Conservation (phyloP, 371 early-diverging fungal genomes). For the Saksenaea vasiformis region DNA sequence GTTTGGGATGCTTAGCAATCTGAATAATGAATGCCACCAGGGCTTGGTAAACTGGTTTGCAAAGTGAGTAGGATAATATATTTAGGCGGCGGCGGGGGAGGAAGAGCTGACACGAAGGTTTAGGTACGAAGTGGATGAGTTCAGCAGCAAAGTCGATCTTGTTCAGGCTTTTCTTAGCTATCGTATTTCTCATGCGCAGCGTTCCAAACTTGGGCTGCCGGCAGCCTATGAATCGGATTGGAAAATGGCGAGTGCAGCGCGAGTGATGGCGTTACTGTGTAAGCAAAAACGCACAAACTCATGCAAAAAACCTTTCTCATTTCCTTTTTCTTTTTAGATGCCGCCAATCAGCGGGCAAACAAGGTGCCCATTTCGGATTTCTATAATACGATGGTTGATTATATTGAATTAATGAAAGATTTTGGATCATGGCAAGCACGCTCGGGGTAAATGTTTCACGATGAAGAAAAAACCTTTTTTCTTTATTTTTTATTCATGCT, state of each 20-base stretch:
- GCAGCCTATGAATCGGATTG: conserved; percentile 78
- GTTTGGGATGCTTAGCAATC: conserved; percentile 74
- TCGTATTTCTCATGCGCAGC: conserved; percentile 65
- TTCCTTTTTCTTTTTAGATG: conserved; percentile 49
- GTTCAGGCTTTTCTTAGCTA: conserved; percentile 83
- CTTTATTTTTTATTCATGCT: no score
- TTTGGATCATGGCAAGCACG: conserved; percentile 85
- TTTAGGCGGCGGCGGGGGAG: background rate
- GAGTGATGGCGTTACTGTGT: conserved; percentile 88
- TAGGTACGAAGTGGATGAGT: conserved; percentile 62
- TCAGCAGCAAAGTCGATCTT: conserved; percentile 75
- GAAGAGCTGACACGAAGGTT: background rate
- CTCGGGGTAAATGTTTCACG: conserved; percentile 52
- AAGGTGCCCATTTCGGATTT: conserved; percentile 75
- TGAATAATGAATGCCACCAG: conserved; percentile 77
- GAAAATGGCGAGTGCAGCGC: conserved; percentile 81
- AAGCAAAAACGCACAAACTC: background rate
- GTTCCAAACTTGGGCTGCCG: conserved; percentile 35
- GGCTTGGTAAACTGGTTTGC: conserved; percentile 81
- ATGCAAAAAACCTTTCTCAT: background rate
- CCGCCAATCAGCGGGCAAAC: conserved; percentile 62
- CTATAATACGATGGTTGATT: conserved; percentile 86
- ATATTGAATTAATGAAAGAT: conserved; percentile 79
- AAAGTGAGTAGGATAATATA: conserved; percentile 35
- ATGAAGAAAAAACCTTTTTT: background rate